A percentile compares a stretch with the other conserved stretches of the same genome.
Conservation (phyloP, 345 rosid genomes). For the Lenwebbia sp. region DNA sequence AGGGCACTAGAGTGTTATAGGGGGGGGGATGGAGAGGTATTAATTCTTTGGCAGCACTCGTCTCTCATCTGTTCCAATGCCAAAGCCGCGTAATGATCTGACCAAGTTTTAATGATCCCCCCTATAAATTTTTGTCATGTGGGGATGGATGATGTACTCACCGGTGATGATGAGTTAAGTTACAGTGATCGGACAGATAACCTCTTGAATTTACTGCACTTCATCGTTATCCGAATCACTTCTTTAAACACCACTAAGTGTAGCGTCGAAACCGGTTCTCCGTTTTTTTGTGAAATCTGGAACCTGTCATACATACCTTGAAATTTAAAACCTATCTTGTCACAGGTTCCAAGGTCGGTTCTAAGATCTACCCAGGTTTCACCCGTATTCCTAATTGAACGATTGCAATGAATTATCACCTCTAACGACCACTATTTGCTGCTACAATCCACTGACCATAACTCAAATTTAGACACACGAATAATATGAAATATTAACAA, state of each 20-base stretch:
- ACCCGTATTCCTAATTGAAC: too few relatives aligned
- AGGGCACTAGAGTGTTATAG: neutral
- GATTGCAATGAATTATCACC: too few relatives aligned
- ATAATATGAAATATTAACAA: too few relatives aligned
- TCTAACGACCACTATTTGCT: too few relatives aligned
- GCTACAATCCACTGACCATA: too few relatives aligned
- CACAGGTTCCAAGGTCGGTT: too few relatives aligned
- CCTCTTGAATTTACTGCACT: constrained; percentile 1
- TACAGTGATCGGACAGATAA: constrained; percentile 3
- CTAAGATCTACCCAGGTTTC: too few relatives aligned
- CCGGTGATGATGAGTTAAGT: neutral
- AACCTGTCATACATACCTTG: too few relatives aligned
- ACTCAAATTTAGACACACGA: too few relatives aligned
- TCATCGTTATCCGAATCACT: neutral
- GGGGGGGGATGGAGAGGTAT: neutral
- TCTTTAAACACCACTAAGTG: neutral
- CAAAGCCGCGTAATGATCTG: neutral
- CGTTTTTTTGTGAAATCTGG: too few relatives aligned
- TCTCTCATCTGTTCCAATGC: neutral
- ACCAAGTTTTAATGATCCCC: neutral
- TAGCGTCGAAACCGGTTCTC: too few relatives aligned
- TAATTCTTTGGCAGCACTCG: neutral
- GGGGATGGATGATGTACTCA: neutral
- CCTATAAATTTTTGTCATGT: neutral
- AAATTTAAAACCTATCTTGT: too few relatives aligned